Evolutionary conservation across 768 basidiomycete species (phyloP).

Genomic region (Kwoniella pini): DNA sequence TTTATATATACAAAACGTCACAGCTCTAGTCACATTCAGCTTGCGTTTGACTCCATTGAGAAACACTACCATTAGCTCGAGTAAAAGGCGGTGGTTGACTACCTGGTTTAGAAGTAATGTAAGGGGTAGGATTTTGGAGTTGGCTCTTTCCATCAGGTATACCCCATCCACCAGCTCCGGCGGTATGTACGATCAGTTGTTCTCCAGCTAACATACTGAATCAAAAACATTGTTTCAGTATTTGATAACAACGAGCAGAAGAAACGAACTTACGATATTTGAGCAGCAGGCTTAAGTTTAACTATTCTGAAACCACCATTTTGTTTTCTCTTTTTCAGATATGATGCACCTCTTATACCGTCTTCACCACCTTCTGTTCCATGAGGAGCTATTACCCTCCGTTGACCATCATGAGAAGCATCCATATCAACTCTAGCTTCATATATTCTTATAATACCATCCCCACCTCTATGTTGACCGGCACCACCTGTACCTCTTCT

Average conservation of each 20-base stretch:
- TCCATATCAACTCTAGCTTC: slow-evolving; percentile 39
- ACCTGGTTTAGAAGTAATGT: slow-evolving; percentile 17
- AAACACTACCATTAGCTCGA: slow-evolving; percentile 31
- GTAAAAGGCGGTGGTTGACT: slow-evolving; percentile 24
- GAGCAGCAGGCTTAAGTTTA: slow-evolving; percentile 23
- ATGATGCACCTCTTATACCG: slow-evolving; percentile 23
- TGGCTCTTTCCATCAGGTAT: not conserved
- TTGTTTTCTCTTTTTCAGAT: slow-evolving; percentile 18
- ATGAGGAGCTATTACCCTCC: slow-evolving; percentile 43
- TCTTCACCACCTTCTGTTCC: slow-evolving; percentile 57
- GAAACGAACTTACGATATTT: slow-evolving; percentile 6
- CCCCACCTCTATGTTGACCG: slow-evolving; percentile 41
- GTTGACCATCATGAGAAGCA: slow-evolving; percentile 35
- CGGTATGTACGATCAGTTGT: slow-evolving; percentile 31
- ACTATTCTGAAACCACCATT: slow-evolving; percentile 16
- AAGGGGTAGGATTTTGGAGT: not conserved
- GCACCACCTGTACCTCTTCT: slow-evolving; percentile 38
- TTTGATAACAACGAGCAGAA: not conserved
- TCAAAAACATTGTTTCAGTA: no score
- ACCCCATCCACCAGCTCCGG: slow-evolving; percentile 47
- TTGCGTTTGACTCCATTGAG: slow-evolving; percentile 24
- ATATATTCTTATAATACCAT: slow-evolving; percentile 41
- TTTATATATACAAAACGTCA: no score
- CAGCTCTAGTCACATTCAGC: slow-evolving; percentile 23
- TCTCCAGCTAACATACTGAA: slow-evolving; percentile 22